These are phyloP conservation scores for Beta lomatogona DNA, from an alignment of 179 eudicot species.

Conservation along the genomic window DNA sequence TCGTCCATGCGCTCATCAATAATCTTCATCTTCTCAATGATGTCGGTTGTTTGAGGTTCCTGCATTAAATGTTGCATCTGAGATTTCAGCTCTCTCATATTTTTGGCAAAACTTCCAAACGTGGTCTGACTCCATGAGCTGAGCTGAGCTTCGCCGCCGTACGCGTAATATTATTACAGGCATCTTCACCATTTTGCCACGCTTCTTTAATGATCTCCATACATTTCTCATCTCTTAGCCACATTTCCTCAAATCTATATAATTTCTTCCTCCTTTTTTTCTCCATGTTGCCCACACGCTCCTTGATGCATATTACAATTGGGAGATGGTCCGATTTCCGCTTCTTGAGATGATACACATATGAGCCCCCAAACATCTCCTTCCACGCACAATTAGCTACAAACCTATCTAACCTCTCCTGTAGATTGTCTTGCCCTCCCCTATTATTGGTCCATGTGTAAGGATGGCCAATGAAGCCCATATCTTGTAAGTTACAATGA, in stretches of 20 bases:
- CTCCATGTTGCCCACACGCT: too few species aligned
- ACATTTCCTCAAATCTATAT: background rate
- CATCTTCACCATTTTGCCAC: background rate
- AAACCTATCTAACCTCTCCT: too few species aligned
- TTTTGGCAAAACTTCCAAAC: background rate
- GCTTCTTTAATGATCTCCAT: background rate
- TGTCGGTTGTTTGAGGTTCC: background rate
- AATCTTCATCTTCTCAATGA: background rate
- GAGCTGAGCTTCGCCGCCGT: background rate
- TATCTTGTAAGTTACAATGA: too few species aligned
- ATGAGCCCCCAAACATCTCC: too few species aligned
- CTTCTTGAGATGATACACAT: too few species aligned
- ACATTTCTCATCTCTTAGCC: background rate
- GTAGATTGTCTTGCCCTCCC: too few species aligned
- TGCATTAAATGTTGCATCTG: background rate
- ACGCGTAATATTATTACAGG: background rate
- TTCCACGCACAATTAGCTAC: too few species aligned
- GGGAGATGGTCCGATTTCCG: too few species aligned
- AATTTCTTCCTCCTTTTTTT: too few species aligned
- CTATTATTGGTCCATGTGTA: too few species aligned
- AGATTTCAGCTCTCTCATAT: background rate
- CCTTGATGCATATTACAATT: too few species aligned
- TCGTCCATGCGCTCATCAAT: background rate
- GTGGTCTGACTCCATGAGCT: background rate
- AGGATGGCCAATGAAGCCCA: too few species aligned